Base-by-base conservation (phyloP, 225 moss, liverwort and hornwort genomes). In the Pseudoscleropodium purum region DNA sequence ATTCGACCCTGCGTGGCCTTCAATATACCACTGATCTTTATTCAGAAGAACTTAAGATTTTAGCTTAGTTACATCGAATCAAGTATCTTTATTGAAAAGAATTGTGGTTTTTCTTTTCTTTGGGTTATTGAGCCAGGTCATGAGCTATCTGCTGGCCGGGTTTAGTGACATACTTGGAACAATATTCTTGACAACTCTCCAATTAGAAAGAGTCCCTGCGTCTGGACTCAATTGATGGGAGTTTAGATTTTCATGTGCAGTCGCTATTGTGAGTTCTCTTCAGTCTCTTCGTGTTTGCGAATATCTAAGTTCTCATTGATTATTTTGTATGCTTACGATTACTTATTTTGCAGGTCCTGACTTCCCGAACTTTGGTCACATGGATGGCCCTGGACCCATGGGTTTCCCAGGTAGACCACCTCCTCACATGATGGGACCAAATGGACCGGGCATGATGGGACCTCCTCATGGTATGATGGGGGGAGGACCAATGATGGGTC, bases 311-410 rank as follows among this genome's bases (percentile, higher is more conserved):
- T 56, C 39, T 78, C 39, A 18, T 57, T 51, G 43, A 26, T 78
- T 88, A 31, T 43, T 63, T 78, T 63, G 76, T 86, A 69, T 89
- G 54, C 83, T 90, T 57, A 79, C 73, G 25, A 74, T 67, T 66
- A 19, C 86, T 68, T 92, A 75, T 64, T 93, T 92, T 93, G 85
- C 89, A 90, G 98, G 97, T 91, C 97, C 97, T n/a, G 97, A 97
- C 13, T 96, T 96, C 88, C 93, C 96, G 84, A 97, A 96, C 82
- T 98, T 98, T 85, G 99, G 97, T 41, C 97, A 94, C 43, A 97
- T 97, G 97, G 99, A 99, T 83, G 99, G 97, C 70, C 95, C 96
- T 74, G 97, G 98, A 94, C 96, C 90, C 34, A 97, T 97, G 95
- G 96, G 93, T 76, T 99, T 97, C 69, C 97, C 95, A 87, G 99